Evolutionary conservation across 1,139 yeast species (phyloP).

Genomic region (Hemisphaericaspora xylanilytica): DNA sequence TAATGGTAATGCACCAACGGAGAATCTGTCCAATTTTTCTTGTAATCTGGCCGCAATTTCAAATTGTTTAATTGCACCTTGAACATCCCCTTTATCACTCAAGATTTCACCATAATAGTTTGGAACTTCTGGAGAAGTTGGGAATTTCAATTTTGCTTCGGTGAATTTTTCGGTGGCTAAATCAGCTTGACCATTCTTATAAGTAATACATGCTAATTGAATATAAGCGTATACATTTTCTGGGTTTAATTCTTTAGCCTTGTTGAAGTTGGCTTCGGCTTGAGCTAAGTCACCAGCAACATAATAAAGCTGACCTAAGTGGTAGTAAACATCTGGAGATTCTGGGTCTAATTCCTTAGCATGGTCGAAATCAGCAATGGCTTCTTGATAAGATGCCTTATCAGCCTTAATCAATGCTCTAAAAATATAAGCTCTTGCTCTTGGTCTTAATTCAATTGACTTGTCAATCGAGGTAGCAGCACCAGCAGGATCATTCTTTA

Average conservation of each 20-base stretch:
- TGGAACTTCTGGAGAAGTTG: constrained; percentile 87
- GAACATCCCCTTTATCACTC: constrained; percentile 73
- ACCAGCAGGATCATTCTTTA: constrained; percentile 72
- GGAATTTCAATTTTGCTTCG: constrained; percentile 73
- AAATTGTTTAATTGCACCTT: constrained; percentile 77
- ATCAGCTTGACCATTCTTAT: constrained; percentile 68
- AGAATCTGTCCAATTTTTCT: constrained; percentile 55
- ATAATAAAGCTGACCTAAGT: constrained; percentile 89
- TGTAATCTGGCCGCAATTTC: constrained; percentile 86
- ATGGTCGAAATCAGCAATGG: constrained; percentile 66
- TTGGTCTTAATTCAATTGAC: constrained; percentile 67
- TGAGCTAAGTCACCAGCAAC: constrained; percentile 70
- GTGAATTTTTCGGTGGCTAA: constrained; percentile 69
- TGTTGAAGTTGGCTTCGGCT: constrained; percentile 75
- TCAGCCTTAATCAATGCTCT: constrained; percentile 87
- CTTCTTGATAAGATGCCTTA: constrained; percentile 58
- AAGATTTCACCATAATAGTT: constrained; percentile 94
- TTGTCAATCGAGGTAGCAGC: constrained; percentile 56
- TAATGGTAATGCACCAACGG: constrained; percentile 85
- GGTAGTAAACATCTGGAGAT: constrained; percentile 85
- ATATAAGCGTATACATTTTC: constrained; percentile 81
- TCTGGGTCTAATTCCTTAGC: constrained; percentile 72
- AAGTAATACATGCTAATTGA: constrained; percentile 89
- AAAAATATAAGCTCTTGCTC: constrained; percentile 80
- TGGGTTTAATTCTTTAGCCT: constrained; percentile 72